Conservation (phyloP, 1,284 basidiomycete genomes). For the Trametes versicolor region DNA sequence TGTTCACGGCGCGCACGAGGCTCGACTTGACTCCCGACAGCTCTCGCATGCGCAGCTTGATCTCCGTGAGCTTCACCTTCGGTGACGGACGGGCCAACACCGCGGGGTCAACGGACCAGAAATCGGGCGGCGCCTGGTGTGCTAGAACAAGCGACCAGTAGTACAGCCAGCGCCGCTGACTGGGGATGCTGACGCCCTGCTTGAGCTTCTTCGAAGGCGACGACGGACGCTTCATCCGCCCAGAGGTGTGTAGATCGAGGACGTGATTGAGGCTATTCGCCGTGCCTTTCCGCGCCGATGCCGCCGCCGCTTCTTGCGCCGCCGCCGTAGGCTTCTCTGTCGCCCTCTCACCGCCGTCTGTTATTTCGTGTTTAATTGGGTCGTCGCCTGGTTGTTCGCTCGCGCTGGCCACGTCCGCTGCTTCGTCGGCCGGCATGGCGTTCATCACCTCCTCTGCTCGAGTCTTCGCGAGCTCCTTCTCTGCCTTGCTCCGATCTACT, state of each 20-base stretch:
- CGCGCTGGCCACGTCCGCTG: conserved; percentile 21
- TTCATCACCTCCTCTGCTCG: conserved; percentile 63
- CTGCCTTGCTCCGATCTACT: conserved; percentile 56
- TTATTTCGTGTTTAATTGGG: conserved; percentile 35
- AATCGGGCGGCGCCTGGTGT: conserved; percentile 58
- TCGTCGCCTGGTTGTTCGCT: conserved; percentile 50
- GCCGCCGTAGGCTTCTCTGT: not conserved
- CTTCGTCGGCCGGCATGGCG: conserved; percentile 53
- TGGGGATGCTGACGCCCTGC: conserved; percentile 80
- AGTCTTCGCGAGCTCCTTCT: conserved; percentile 43
- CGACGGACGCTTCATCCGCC: conserved; percentile 69
- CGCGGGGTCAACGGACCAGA: conserved; percentile 51
- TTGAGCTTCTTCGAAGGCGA: conserved; percentile 55
- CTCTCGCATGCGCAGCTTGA: conserved; percentile 68
- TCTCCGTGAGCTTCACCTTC: conserved; percentile 55
- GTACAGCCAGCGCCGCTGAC: conserved; percentile 75
- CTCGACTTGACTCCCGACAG: conserved; percentile 58
- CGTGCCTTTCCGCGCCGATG: conserved; percentile 35
- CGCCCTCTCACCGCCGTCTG: conserved; percentile 13
- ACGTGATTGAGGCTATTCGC: conserved; percentile 61
- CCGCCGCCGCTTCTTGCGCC: conserved; percentile 37
- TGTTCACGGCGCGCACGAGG: conserved; percentile 65
- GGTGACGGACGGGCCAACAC: conserved; percentile 34
- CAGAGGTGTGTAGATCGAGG: conserved; percentile 72
- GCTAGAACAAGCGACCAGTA: conserved; percentile 79